Base-by-base conservation (phyloP, 1,284 basidiomycete genomes). In the Ustilago trichophora region DNA sequence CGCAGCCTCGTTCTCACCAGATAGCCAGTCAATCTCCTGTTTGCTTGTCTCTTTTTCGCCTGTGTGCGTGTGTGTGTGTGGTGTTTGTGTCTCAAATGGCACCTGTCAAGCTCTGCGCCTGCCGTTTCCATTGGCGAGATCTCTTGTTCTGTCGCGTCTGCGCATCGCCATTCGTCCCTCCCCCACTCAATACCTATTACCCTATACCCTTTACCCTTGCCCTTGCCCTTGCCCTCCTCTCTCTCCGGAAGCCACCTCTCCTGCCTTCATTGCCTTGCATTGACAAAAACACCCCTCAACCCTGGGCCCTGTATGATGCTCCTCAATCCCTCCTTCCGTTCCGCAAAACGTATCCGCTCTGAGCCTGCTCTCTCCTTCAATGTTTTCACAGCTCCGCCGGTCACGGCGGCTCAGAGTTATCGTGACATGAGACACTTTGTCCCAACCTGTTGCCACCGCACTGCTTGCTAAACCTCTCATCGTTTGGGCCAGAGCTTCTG, bases 81-180 rank as follows among this genome's bases (percentile, higher is more conserved):
- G 21, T 29, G 27, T 29, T 29, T 29, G 27, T 29, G 27, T 13
- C 13, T 29, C 27, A 8, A 29, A 8, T 52, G 60, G 34, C 60
- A 57, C 49, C 60, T 63, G 52, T 63, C 59, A 56, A 56, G 40
- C 27, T 47, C 44, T 52, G 59, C 59, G 32, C 35, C 38, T 29
- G 47, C 47, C 58, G 37, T 26, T 35, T 44, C 32, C 7, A 21
- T 22, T 24, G n/a, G n/a, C n/a, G n/a, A n/a, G 22, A 18, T 46
- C 34, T 21, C 26, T 19, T 13, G 8, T 12, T 8, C 13, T 19
- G 33, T 31, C 42, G 16, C 22, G 16, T 29, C 26, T 44, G 27
- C 42, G 25, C 27, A 37, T 21, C 35, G 8, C 27, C 26, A 19
- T 48, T 46, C 27, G 35, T 38, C 18, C 27, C 22, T 13, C 31